Conservation (phyloP, 257 asterid species). For the Solanum tarapatanum region DNA sequence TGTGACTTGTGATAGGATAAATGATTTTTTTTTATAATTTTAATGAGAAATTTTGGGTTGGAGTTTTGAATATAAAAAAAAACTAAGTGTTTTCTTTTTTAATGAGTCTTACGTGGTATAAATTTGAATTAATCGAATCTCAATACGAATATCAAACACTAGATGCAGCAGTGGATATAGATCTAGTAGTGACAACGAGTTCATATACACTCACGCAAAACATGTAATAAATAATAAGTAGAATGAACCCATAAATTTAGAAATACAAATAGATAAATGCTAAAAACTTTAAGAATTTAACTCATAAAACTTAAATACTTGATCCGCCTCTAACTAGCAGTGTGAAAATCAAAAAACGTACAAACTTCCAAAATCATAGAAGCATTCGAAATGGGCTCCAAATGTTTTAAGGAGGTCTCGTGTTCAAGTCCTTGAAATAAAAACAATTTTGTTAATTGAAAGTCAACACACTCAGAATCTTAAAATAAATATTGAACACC, state of each 20-base stretch:
- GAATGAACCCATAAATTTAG: background rate
- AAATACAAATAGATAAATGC: background rate
- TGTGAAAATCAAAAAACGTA: background rate
- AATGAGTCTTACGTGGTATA: background rate
- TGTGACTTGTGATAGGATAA: background rate
- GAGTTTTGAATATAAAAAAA: background rate
- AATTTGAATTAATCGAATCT: background rate
- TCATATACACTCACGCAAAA: background rate
- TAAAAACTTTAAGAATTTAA: background rate
- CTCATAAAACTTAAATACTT: background rate
- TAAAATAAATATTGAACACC: background rate
- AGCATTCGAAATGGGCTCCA: background rate
- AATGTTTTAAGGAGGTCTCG: background rate
- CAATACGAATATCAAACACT: background rate
- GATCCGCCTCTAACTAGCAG: background rate
- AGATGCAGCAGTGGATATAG: fast-evolving
- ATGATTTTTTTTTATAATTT: background rate
- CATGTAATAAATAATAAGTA: background rate
- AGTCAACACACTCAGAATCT: background rate
- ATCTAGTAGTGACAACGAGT: background rate
- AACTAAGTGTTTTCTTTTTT: background rate
- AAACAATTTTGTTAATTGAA: background rate
- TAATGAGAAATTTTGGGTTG: background rate
- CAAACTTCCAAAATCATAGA: background rate
- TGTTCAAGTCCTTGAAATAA: background rate